phyloP scores from a whole-genome alignment of 164 flowering plant genomes.

The Vitis labrusca region DNA sequence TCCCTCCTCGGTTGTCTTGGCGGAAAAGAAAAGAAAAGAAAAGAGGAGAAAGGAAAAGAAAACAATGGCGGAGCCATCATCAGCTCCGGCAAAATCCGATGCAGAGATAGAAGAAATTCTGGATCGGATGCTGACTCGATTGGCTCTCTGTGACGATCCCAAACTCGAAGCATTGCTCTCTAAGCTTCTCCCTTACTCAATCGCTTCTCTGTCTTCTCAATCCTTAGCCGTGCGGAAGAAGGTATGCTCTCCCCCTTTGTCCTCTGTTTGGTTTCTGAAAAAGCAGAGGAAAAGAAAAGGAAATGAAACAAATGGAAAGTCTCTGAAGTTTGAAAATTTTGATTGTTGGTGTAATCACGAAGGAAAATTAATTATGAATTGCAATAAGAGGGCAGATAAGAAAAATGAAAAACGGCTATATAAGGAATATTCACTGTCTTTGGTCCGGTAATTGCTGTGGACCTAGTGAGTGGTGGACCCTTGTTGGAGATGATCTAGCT shows the following conservation, averaged over 20 bases:
- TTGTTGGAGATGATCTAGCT: too few relatives aligned
- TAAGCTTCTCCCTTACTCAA: conserved; percentile 80
- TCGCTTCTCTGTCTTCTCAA: conserved; percentile 71
- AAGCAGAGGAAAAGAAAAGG: neutral
- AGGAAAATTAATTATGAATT: too few relatives aligned
- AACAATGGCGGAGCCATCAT: conserved; percentile 60
- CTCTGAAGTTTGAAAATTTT: too few relatives aligned
- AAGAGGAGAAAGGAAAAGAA: neutral
- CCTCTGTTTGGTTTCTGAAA: conserved; percentile 2
- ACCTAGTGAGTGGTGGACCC: too few relatives aligned
- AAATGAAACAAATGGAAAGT: too few relatives aligned
- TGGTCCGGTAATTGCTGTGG: too few relatives aligned
- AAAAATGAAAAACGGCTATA: too few relatives aligned
- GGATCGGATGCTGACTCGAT: conserved; percentile 87
- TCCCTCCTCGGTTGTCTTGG: neutral
- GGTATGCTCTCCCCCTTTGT: conserved; percentile 29
- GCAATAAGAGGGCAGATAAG: too few relatives aligned
- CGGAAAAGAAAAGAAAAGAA: neutral
- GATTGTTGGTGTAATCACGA: too few relatives aligned
- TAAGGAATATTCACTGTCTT: too few relatives aligned
- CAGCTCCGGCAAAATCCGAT: conserved; percentile 49
- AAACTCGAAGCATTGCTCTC: conserved; percentile 70
- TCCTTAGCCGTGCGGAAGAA: conserved; percentile 68
- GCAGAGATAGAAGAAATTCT: conserved; percentile 69
- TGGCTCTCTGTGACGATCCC: conserved; percentile 91